These are phyloP conservation scores for Phytophthora megakarya DNA, from an alignment of 352 stramenopile species.

Conservation along the genomic window DNA sequence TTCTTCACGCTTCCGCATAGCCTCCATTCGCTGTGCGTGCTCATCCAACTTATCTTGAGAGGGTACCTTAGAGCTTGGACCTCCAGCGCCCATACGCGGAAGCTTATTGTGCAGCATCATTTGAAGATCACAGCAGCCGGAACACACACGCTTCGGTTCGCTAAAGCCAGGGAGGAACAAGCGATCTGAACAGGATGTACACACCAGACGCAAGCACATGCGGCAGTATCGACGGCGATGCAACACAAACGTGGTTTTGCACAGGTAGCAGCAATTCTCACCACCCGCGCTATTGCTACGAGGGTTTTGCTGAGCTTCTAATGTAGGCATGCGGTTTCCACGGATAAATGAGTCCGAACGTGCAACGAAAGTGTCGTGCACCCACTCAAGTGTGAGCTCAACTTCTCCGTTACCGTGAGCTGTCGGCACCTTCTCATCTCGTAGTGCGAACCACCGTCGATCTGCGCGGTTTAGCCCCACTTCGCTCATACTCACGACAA, in stretches of 20 bases:
- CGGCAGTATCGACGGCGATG: constrained; percentile 83
- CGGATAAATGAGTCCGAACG: constrained; percentile 86
- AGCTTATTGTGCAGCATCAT: constrained; percentile 90
- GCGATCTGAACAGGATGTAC: constrained; percentile 84
- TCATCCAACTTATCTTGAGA: constrained; percentile 70
- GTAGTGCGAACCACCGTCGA: constrained; percentile 79
- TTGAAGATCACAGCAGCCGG: constrained; percentile 84
- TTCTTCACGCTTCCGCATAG: constrained; percentile 82
- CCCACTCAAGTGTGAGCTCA: constrained; percentile 90
- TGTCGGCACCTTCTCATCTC: constrained; percentile 67
- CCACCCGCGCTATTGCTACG: constrained; percentile 24
- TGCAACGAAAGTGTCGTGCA: constrained; percentile 90
- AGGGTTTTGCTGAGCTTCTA: constrained; percentile 34
- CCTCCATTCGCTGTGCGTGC: constrained; percentile 71
- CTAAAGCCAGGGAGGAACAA: constrained; percentile 88
- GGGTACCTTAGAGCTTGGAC: constrained; percentile 32
- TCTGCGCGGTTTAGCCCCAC: constrained; percentile 82
- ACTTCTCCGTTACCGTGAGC: constrained; percentile 81
- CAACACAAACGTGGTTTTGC: constrained; percentile 80
- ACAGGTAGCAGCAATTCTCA: constrained; percentile 82
- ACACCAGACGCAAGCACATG: constrained; percentile 86
- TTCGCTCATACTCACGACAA: constrained; percentile 78
- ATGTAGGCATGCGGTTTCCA: constrained; percentile 56
- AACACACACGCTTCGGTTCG: constrained; percentile 87
- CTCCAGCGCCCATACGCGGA: constrained; percentile 52